Conservation (phyloP, 1,139 yeast species). For the Wickerhamomyces sp. region DNA sequence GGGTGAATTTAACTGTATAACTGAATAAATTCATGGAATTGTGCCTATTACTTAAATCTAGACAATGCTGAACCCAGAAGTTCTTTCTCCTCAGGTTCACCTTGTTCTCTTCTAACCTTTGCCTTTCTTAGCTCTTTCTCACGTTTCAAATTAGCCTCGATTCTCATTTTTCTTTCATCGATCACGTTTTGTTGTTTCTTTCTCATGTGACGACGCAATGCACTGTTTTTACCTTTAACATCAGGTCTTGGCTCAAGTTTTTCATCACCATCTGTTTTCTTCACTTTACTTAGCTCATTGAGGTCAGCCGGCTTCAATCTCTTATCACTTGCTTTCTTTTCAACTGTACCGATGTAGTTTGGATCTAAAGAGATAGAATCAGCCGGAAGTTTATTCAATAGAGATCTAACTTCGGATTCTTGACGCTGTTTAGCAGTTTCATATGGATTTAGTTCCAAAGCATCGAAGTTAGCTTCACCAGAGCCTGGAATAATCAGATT, state of each 20-base stretch:
- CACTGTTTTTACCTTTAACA: conserved; percentile 76
- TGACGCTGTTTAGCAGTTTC: conserved; percentile 92
- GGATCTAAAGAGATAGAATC: conserved; percentile 94
- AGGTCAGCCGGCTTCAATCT: conserved; percentile 63
- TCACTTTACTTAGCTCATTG: conserved; percentile 38
- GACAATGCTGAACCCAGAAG: conserved; percentile 52
- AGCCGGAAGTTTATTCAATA: conserved; percentile 85
- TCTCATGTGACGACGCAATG: conserved; percentile 73
- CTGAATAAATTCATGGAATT: too few relatives aligned
- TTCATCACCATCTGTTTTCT: conserved; percentile 34
- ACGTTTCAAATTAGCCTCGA: conserved; percentile 69
- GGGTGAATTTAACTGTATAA: too few relatives aligned
- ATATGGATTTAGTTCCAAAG: conserved; percentile 89
- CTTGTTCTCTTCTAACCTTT: conserved; percentile 42
- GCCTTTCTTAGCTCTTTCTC: conserved; percentile 73
- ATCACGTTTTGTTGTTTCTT: conserved; percentile 84
- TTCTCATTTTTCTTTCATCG: conserved; percentile 79
- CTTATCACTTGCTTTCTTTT: conserved; percentile 57
- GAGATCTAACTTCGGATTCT: conserved; percentile 81
- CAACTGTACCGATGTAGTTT: conserved; percentile 78
- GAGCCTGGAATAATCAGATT: conserved; percentile 91
- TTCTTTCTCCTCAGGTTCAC: conserved; percentile 50
- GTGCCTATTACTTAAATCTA: conserved; percentile 39
- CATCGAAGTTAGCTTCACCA: conserved; percentile 97
- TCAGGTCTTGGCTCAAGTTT: conserved; percentile 52